phyloP scores from a whole-genome alignment of 345 rosid species.

The Erucastrum elatum region DNA sequence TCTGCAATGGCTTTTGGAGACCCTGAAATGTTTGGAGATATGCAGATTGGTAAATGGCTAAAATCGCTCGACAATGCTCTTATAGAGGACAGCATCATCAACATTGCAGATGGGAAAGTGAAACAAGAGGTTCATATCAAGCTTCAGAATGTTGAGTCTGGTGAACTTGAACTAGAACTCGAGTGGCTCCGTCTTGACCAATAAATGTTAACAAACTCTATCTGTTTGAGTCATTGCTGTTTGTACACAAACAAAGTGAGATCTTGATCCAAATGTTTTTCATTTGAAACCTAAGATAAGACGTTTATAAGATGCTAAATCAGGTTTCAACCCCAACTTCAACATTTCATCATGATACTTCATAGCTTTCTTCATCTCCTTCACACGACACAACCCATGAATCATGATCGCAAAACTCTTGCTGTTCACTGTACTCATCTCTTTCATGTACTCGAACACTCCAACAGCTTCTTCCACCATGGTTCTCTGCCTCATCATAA shows the following conservation, averaged over 20 bases:
- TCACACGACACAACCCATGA: constrained; percentile 48
- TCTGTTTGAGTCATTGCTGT: not conserved
- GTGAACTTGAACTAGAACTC: constrained; percentile 70
- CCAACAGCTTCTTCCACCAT: constrained; percentile 51
- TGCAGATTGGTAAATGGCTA: constrained; percentile 98
- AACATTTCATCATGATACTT: constrained; percentile 71
- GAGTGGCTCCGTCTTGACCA: constrained; percentile 87
- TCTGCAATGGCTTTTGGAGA: constrained; percentile 96
- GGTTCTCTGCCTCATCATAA: constrained; percentile 38
- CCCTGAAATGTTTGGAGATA: constrained; percentile 81
- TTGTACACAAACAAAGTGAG: not conserved
- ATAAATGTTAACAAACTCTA: constrained; percentile 37
- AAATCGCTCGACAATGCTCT: constrained; percentile 87
- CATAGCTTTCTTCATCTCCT: constrained; percentile 72
- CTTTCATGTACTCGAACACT: constrained; percentile 58
- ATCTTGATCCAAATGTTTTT: not conserved
- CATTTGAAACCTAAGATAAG: constrained; percentile 54
- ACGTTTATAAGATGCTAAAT: constrained; percentile 53
- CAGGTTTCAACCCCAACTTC: constrained; percentile 63
- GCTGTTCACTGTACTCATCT: constrained; percentile 39
- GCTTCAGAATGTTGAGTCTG: constrained; percentile 97
- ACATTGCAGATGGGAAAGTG: constrained; percentile 92
- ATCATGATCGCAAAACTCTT: constrained; percentile 53
- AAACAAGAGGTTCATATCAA: constrained; percentile 65
- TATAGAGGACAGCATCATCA: constrained; percentile 74